Evolutionary conservation across 2,329 filamentous ascomycete genomes (phyloP), one percentile per base, ranked within the genome.

Genomic region (Fusarium poae): DNA sequence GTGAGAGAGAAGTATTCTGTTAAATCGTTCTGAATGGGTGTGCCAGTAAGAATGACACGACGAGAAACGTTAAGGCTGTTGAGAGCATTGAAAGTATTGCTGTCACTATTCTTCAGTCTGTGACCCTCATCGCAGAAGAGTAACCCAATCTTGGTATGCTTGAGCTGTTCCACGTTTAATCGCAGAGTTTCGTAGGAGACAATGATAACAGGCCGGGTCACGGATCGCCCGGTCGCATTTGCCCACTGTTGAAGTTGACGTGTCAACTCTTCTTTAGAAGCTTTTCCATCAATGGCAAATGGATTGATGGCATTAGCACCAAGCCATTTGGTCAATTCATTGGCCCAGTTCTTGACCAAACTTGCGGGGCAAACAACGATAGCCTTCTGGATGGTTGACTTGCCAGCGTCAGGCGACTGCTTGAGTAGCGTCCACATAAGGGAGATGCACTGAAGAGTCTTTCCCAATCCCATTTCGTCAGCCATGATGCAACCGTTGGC

Each of bases 401-500:
- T 97, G 21, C 96, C 96, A n/a, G 95, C 93, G 40, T 97, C 93
- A 0, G 96, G 93, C 0, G 94, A 97, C 77, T 99, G 96, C 78
- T 97, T 98, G 18, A 99, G 82, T 2, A 99, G 82, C 2, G 96
- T 99, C 96, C 96, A 99, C 85, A 99, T 91, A 50, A 99, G 86
- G 1, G 96, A 88, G 75, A 99, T 99, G 79, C 96, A 99, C 83
- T 99, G 96, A 43, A 99, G 81, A 20, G 96, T 99, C 82, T 99
- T 99, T 58, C 96, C 96, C 30, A 99, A 83, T 72, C 96, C 96
- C 96, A 99, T 99, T 78, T 97, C 96, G 78, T 99, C 96, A 54
- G 96, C 96, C 96, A 99, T 99, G 77, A 99, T 99, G 80, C 96
- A 99, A 3, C 96, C 96, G 78, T 97, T 92, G 49, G 96, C 96